Percentiles rank a stretch among this genome's conserved stretches.
phyloP scores from a whole-genome alignment of 805 yeast genomes.

The Saccharomycopsis selenospora region DNA sequence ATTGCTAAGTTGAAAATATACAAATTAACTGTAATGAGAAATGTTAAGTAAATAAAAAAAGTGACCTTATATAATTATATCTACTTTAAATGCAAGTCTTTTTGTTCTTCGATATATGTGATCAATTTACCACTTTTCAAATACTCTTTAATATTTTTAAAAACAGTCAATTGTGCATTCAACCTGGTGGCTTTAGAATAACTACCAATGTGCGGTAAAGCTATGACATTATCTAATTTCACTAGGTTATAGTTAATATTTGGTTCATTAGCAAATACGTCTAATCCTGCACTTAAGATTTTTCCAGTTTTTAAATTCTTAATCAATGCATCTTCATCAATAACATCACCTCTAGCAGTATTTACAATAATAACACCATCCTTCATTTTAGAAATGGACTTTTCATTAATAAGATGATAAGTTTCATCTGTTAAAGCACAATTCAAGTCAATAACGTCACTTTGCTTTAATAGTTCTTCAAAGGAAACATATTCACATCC shows the following conservation, averaged over 20 bases:
- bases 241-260: constrained; percentile 53
- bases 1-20: too few relatives aligned
- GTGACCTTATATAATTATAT: too few relatives aligned
- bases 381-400: constrained; percentile 60
- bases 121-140: constrained; percentile 60
- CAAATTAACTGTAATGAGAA: too few relatives aligned
- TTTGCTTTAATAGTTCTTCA: constrained; percentile 26
- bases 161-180: constrained; percentile 68
- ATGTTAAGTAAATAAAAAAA: too few relatives aligned
- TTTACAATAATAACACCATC: constrained; percentile 69
- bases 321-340: constrained; percentile 56
- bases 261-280: constrained; percentile 74
- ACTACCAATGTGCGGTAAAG: constrained; percentile 88
- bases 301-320: constrained; percentile 54
- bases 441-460: constrained; percentile 31
- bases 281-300: constrained; percentile 62
- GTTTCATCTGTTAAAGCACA: constrained; percentile 37
- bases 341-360: constrained; percentile 84
- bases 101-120: constrained; percentile 73
- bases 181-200: constrained; percentile 64
- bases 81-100: too few relatives aligned
- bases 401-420: constrained; percentile 35
- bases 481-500: constrained; percentile 28
- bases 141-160: constrained; percentile 54
- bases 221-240: constrained; percentile 60